Evolutionary conservation across 1,284 basidiomycete species (phyloP), one percentile per base, ranked within the genome.

Genomic region (Leccinum solheimii): DNA sequence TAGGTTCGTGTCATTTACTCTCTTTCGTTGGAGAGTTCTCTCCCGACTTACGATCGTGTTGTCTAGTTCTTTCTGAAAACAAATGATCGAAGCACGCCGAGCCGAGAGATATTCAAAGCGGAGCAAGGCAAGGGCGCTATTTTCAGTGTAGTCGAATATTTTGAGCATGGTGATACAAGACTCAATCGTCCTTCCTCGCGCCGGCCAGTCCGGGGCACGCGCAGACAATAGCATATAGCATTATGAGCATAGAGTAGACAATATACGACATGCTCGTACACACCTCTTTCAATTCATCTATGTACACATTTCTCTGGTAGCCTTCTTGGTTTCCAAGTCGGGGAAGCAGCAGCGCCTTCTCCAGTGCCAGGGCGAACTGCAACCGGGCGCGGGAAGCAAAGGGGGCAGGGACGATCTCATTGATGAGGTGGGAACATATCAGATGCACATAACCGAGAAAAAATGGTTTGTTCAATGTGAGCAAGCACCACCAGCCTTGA

Each of bases 391-490:
- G 30, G 5, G 32, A 2, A 2, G 26, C 26, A 26, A 30, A 10
- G 9, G 26, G 10, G 30, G 34, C 34, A 3, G 34, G 95, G 63
- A 98, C 95, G 73, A 98, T 97, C 81, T 96, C 94, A 64, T 81
- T 80, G 62, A 94, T 94, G 70, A 97, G 88, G 83, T 96, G 92
- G 63, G 97, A 86, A 86, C 91, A 89, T 94, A 65, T 3, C 26
- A n/a, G 9, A 56, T n/a, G 30, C 19, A 19, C 0, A n/a, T 19
- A 16, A 45, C 43, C 0, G 34, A 36, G 34, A 36, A 36, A 36
- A 36, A n/a, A 40, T 43, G n/a, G 21, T 63, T 40, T 60, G 49
- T 34, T 52, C 21, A 19, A 21, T 49, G 43, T 34, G 9, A 11
- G 19, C 30, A 23, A 26, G 16, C 27, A 34, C 26, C n/a, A 32